Evolutionary conservation across 805 yeast species (phyloP).

Genomic region (Sugiyamaella smithiae): DNA sequence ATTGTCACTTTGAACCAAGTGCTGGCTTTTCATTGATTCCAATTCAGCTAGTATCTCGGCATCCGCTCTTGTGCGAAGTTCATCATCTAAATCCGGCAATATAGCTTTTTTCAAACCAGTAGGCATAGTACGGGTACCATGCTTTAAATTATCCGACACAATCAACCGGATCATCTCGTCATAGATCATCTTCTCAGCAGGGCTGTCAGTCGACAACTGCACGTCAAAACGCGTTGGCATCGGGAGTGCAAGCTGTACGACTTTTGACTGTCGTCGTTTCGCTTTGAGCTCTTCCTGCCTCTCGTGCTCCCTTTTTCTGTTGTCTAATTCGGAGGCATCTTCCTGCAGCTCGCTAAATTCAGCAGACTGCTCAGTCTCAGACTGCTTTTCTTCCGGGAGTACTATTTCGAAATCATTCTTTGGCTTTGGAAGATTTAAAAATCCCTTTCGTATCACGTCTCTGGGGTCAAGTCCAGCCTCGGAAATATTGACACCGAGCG

Average conservation of each 20-base stretch:
- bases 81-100: conserved; percentile 27
- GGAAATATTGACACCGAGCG: conserved; percentile 20
- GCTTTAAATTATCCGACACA: conserved; percentile 30
- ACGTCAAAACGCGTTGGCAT: conserved; percentile 18
- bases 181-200: conserved; percentile 16
- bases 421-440: conserved; percentile 39
- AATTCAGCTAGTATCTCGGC: conserved; percentile 20
- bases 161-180: conserved; percentile 26
- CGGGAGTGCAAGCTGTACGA: conserved; percentile 44
- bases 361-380: conserved; percentile 16
- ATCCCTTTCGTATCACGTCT: conserved; percentile 16
- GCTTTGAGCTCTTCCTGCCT: conserved; percentile 25
- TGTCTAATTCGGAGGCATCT: conserved; percentile 33
- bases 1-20: neutral
- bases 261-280: conserved; percentile 45
- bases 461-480: conserved; percentile 23
- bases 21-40: neutral
- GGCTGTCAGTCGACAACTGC: neutral
- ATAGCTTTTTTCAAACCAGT: conserved; percentile 7
- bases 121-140: conserved; percentile 16
- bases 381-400: conserved; percentile 34
- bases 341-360: conserved; percentile 21
- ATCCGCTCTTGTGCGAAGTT: conserved; percentile 10
- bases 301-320: conserved; percentile 22
- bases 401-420: conserved; percentile 37